phyloP scores from a whole-genome alignment of 2,329 filamentous ascomycete species.

The Hawksworthiomyces lignivorus region DNA sequence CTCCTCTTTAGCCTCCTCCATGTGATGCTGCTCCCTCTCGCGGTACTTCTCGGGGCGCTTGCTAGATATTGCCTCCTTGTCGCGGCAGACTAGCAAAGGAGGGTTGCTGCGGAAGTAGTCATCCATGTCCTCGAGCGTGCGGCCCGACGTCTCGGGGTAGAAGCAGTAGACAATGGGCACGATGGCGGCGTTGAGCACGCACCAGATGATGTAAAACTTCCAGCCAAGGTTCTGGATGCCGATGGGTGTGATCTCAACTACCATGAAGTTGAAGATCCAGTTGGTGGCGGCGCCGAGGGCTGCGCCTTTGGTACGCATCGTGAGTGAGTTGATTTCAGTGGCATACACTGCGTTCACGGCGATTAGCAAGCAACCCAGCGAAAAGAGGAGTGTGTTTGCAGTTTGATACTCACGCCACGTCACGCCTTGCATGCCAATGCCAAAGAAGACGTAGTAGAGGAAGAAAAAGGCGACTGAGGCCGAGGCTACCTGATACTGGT shows the following conservation, averaged over 20 bases:
- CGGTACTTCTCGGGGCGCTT: conserved; percentile 3
- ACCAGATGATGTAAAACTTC: conserved; percentile 46
- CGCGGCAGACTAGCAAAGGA: neutral
- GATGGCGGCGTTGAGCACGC: conserved; percentile 38
- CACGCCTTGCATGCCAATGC: conserved; percentile 26
- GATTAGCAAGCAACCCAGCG: too few relatives aligned
- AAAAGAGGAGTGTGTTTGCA: too few relatives aligned
- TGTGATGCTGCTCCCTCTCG: conserved; percentile 1
- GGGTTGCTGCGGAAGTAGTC: neutral
- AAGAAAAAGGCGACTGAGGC: conserved; percentile 18
- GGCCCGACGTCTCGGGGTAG: conserved; percentile 35
- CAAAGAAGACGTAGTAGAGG: conserved; percentile 18
- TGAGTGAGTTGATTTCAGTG: conserved; percentile 12
- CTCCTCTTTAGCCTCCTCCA: conserved; percentile 3
- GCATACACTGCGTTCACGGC: conserved; percentile 34
- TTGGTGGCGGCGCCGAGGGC: conserved; percentile 28
- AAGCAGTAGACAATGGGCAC: conserved; percentile 41
- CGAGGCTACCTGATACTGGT: too few relatives aligned
- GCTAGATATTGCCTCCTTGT: neutral
- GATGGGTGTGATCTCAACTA: conserved; percentile 32
- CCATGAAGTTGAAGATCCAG: conserved; percentile 28
- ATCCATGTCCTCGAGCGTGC: conserved; percentile 4
- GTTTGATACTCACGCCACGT: too few relatives aligned
- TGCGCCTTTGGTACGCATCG: conserved; percentile 30
- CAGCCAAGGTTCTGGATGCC: conserved; percentile 37